Conservation (phyloP, 768 basidiomycete genomes). For the Naganishia onofrii region DNA sequence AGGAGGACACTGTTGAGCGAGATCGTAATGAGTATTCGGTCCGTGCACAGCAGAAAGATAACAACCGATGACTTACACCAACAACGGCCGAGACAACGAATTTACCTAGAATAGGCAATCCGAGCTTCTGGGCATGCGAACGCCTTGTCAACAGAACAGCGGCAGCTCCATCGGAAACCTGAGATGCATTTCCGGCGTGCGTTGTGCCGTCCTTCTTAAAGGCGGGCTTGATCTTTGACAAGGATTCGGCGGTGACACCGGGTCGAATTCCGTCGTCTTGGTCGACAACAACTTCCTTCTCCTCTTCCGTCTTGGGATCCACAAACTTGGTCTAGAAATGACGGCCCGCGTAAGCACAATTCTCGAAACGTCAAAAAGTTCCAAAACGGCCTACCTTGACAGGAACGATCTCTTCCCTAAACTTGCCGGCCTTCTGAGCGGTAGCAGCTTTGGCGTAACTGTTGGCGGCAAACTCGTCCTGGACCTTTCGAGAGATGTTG, state of each 20-base stretch:
- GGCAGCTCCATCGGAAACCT: conserved; percentile 86
- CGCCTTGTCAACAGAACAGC: conserved; percentile 78
- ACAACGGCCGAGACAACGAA: conserved; percentile 74
- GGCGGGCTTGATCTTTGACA: conserved; percentile 76
- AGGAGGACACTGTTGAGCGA: conserved; percentile 5
- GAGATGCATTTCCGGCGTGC: conserved; percentile 56
- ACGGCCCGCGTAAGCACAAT: no score
- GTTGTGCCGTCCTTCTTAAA: conserved; percentile 60
- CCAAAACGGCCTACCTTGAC: conserved; percentile 56
- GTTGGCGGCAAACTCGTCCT: conserved; percentile 84
- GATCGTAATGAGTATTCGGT: not conserved
- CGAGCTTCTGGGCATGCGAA: conserved; percentile 69
- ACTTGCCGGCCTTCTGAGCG: conserved; percentile 68
- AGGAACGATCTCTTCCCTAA: conserved; percentile 85
- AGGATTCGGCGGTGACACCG: conserved; percentile 73
- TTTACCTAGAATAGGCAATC: conserved; percentile 76
- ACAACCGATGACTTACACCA: conserved; percentile 56
- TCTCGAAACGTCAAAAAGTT: not conserved
- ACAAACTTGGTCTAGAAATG: conserved; percentile 53
- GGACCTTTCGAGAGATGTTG: conserved; percentile 68
- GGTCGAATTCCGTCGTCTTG: conserved; percentile 83
- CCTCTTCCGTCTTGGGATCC: conserved; percentile 60
- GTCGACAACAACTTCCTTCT: conserved; percentile 59
- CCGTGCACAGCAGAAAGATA: conserved; percentile 30
- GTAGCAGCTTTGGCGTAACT: conserved; percentile 75